Evolutionary conservation across 352 stramenopile genomes (phyloP), one percentile per base, ranked within the genome.

Genomic region (Blastocystis sp.): DNA sequence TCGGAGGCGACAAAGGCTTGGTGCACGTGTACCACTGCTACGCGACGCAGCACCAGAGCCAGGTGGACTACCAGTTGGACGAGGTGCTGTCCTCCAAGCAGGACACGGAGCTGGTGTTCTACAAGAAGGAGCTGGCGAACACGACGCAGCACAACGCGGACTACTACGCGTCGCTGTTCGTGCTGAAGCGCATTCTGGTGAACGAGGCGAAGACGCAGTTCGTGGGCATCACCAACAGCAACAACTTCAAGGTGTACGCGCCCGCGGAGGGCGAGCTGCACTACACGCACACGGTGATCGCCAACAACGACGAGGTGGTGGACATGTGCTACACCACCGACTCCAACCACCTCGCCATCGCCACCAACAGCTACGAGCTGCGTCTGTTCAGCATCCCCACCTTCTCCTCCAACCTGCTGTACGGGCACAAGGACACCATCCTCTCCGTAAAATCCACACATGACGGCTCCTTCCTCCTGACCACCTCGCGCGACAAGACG

Each of bases 271-370:
- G 55, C 29, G 35, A 74, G 16, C 24, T 92, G 41, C 21, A n/a
- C 4, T 90, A 79, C 21, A 29, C 62, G 59, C 82, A 90, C 67
- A 92, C 93, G 2, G 93, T 96, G 90, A 93, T 96, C 80, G 94
- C 96, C 45, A 97, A 97, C 90, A 98, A 98, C 91, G 97, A 98
- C 90, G 96, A 99, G 91, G 97, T 99, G 66, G 93, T 99, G 0
- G 97, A 98, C 92, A 92, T 98, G 24, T 78, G 89, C 39, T 82
- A 85, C 39, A 88, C 62, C 66, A 88, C 91, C 9, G 93, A 91
- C 3, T 91, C 93, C 60, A 91, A 92, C 35, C 91, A 94, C 63
- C 91, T 99, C 67, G 96, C 96, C 10, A 95, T 98, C 29, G 97
- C 96, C 3, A 98, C 96, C 29, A 99, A 99, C 92, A 98, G 91